Percentiles rank a stretch among this genome's conserved stretches.
Evolutionary conservation across 257 asterid species (phyloP).

Genomic region (Thymus mandschuricus): DNA sequence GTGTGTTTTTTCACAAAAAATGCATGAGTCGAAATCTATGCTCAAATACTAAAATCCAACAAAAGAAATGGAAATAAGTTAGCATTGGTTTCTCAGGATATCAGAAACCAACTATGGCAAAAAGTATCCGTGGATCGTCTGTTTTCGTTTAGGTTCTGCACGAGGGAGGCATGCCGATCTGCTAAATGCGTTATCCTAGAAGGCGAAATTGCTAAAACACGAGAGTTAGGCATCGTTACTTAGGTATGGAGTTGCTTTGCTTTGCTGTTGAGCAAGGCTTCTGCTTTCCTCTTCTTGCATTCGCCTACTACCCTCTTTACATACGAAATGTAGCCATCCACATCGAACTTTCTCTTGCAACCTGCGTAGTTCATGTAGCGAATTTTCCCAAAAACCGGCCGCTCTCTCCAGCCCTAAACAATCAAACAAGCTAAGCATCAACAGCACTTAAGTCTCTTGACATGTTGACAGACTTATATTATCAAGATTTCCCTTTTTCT

Average conservation of each 20-base stretch:
- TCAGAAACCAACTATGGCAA: neutral
- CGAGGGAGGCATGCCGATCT: neutral
- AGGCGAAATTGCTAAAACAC: neutral
- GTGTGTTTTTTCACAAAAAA: too few relatives aligned
- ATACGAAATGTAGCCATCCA: slow-evolving; percentile 76
- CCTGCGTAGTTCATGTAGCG: slow-evolving; percentile 96
- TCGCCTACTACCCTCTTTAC: slow-evolving; percentile 70
- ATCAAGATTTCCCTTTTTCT: too few relatives aligned
- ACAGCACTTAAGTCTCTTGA: neutral
- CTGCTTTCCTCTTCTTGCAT: slow-evolving; percentile 83
- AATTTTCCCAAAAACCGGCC: slow-evolving; percentile 85
- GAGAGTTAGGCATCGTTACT: neutral
- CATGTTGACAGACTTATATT: too few relatives aligned
- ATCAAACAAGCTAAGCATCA: slow-evolving; percentile 11
- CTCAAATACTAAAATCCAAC: neutral
- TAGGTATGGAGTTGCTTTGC: slow-evolving; percentile 48
- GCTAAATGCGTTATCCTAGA: slow-evolving; percentile 11
- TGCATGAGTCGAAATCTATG: neutral
- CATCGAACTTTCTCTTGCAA: slow-evolving; percentile 93
- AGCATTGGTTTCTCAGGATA: neutral
- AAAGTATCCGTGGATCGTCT: neutral
- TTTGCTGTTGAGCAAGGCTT: slow-evolving; percentile 39
- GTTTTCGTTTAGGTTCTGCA: too few relatives aligned
- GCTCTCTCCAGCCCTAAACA: slow-evolving; percentile 83
- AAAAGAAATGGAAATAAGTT: neutral